Evolutionary conservation across 768 basidiomycete genomes (phyloP).

Genomic region (Mycena maculata): DNA sequence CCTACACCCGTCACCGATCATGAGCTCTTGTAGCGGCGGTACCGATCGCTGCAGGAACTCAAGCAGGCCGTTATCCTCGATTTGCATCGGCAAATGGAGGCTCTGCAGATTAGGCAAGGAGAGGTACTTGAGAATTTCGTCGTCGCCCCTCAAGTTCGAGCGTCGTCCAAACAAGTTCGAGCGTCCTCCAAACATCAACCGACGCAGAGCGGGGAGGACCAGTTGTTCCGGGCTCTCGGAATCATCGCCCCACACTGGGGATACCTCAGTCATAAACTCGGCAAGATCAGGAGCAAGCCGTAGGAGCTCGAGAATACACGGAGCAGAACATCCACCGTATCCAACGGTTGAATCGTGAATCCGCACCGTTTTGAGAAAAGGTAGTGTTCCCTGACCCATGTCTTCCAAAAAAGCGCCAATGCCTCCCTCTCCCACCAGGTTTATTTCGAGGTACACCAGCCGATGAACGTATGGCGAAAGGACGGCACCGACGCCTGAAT

Average conservation of each 20-base stretch:
- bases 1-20: background rate
- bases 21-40: conserved; percentile 1
- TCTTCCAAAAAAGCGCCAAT: too few species aligned
- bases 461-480: background rate
- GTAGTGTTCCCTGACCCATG: too few species aligned
- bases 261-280: too few species aligned
- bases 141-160: background rate
- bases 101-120: conserved; percentile 1
- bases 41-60: background rate
- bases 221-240: background rate
- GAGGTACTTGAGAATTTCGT: background rate
- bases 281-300: background rate
- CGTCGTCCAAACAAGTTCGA: too few species aligned
- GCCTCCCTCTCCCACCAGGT: too few species aligned
- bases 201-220: background rate
- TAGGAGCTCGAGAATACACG: background rate
- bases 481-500: background rate
- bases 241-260: too few species aligned
- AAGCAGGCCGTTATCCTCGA: background rate
- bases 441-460: background rate
- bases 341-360: too few species aligned
- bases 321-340: background rate
- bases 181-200: background rate
- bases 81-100: background rate
- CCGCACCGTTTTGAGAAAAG: too few species aligned